Base-by-base conservation (phyloP, 2,329 filamentous ascomycete species). In the Penicillium sp. region DNA sequence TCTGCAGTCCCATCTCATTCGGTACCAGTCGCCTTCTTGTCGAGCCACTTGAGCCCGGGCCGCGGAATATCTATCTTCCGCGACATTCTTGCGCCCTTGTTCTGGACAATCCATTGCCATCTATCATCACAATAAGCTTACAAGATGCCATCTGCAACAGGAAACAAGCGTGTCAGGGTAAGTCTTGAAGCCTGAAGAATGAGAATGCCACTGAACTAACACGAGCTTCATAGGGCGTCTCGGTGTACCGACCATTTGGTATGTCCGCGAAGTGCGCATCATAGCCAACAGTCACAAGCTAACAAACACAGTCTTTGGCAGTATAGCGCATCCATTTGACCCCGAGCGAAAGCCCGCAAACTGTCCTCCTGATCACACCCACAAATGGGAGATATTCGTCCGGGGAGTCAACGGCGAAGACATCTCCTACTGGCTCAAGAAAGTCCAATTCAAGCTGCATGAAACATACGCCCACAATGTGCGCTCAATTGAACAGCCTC, bases 391-490 rank as follows among this genome's bases (percentile, higher is more conserved):
- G 67, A 90, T 97, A 60, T 97, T 95, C 73, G 90, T 99, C 54
- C 89, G 89, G 69, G 91, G 92, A 43, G 81, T 96, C 50, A 91
- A 96, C 66, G 90, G 90, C 71, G 89, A 90, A 56, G 90, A 96
- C 69, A 88, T 97, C 62, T 91, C 90, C 27, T 94, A 96, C 74
- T 99, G 94, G 91, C 82, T 97, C 62, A 90, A 93, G 55, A 93
- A 96, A 67, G 93, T 99, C 1, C 92, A 97, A 72, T 99, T 99
- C 78, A 97, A 97, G 74, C 84, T 99, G 14, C 93, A 97, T 79
- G 92, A 97, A 74, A 97, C 93, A 9, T 97, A 97, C 71, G 87
- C 91, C 27, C 96, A 97, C 73, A 89, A 89, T 53, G 83, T 94
- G 19, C 88, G 94, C 64, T 96, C 88, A 70, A 80, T 94, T 67